Evolutionary conservation across 176 grass and related monocot species (phyloP), one percentile per base, ranked within the genome.

Genomic region (Eleusine indica): DNA sequence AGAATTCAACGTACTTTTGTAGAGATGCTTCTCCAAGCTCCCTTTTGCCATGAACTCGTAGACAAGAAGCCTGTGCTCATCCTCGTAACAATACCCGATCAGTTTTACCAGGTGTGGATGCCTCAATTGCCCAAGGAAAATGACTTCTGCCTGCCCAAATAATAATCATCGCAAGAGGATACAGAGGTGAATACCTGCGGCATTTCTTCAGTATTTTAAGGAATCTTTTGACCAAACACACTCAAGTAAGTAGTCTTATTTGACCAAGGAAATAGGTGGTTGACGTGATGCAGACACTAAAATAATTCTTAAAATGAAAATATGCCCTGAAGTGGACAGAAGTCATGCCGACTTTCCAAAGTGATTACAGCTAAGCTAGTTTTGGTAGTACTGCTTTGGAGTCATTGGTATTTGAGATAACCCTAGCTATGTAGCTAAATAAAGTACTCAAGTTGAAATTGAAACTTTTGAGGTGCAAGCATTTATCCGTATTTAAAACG

Each of bases 21-120:
- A 95, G 19, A 95, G 87, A 78, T 90, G 93, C 14, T 92, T 88
- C 86, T 95, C 90, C 21, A 95, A 63, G 52, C 90, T 95, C 25
- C 93, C 90, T 40, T 80, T 76, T 1, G 75, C 77, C 90, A 95
- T 86, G 85, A 83, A 95, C 65, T 95, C 93, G 11, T 95, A 95
- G 16, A 92, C 86, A 14, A 95, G 77, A 32, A 95, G 84, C 58
- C 93, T 78, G 79, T 95, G 88, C 38, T 95, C 85, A 32, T 95
- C 86, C 85, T 95, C 83, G 41, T 76, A 92, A 79, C 93, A 95
- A 22, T 92, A 95, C 12, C 90, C 93, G 14, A 95, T 88, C 60
- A 95, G 81, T 65, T 92, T 95, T 29, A 90, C 92, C 5, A 94
- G 87, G 68, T 94, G 83, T 19, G 84, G 73, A 73, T 94, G 92